Evolutionary conservation across 2,329 filamentous ascomycete species (phyloP).

Genomic region (Sarocladiaceae sp.): DNA sequence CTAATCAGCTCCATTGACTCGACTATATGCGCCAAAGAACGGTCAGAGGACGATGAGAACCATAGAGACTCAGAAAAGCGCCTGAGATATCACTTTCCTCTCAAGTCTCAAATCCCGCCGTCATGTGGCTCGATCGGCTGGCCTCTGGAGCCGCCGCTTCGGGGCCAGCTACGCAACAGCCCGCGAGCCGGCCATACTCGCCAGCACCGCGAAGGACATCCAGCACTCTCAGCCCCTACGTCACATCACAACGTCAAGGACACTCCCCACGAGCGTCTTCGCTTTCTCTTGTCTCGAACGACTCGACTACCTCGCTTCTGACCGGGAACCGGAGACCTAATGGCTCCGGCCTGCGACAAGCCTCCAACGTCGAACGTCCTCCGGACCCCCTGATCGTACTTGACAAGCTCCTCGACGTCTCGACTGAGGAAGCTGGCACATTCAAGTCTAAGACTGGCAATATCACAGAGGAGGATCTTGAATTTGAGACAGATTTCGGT

Average conservation of each 20-base stretch:
- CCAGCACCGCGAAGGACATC: conserved; percentile 63
- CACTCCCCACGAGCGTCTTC: conserved; percentile 69
- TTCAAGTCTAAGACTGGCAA: conserved; percentile 11
- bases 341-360: conserved; percentile 61
- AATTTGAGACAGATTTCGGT: conserved; percentile 69
- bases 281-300: conserved; percentile 68
- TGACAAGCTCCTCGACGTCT: conserved; percentile 35
- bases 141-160: conserved; percentile 58
- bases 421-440: conserved; percentile 13
- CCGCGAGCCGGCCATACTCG: conserved; percentile 63
- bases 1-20: not conserved
- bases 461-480: conserved; percentile 47
- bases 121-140: conserved; percentile 89
- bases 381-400: conserved; percentile 68
- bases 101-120: conserved; percentile 15
- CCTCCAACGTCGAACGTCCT: conserved; percentile 44
- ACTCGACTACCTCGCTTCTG: conserved; percentile 71
- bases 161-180: conserved; percentile 52
- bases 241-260: conserved; percentile 61
- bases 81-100: not conserved
- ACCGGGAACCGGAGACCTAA: conserved; percentile 58
- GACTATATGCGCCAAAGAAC: too few species aligned
- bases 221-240: conserved; percentile 61
- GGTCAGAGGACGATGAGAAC: too few species aligned
- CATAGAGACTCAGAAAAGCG: not conserved